Percentiles rank a stretch among this genome's conserved stretches.
Evolutionary conservation across 2,329 filamentous ascomycete genomes (phyloP).

Genomic region (Clonostachys sp.): DNA sequence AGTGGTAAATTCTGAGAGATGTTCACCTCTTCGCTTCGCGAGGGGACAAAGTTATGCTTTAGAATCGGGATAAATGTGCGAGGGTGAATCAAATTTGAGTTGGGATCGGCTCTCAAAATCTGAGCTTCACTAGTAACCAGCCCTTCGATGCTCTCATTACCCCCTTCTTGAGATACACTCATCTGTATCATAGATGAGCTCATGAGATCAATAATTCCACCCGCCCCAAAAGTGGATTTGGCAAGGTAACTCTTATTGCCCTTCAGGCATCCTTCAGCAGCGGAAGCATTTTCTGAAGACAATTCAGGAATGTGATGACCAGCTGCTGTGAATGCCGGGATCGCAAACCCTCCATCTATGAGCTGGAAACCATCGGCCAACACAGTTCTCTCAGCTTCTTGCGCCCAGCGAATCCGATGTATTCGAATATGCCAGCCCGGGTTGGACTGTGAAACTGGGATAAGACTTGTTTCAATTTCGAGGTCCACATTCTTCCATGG

Average conservation of each 20-base stretch:
- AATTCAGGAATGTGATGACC: constrained; percentile 1
- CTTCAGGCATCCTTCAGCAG: neutral
- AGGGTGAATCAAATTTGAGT: constrained; percentile 23
- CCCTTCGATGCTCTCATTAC: neutral
- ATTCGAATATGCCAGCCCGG: constrained; percentile 62
- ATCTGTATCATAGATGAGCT: neutral
- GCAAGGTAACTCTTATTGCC: neutral
- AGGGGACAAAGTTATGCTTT: neutral
- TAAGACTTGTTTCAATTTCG: constrained; percentile 5
- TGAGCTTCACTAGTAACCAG: neutral
- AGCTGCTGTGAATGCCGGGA: constrained; percentile 2
- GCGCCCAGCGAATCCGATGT: constrained; percentile 4
- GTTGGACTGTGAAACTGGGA: constrained; percentile 32
- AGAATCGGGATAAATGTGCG: constrained; percentile 48
- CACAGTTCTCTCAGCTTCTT: neutral
- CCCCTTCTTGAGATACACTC: too few species aligned
- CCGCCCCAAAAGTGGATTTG: constrained; percentile 3
- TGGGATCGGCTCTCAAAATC: constrained; percentile 8
- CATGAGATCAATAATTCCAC: constrained; percentile 5
- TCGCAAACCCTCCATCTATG: constrained; percentile 9
- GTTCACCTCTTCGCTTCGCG: too few species aligned
- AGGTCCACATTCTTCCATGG: constrained; percentile 5
- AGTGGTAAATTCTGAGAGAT: too few species aligned
- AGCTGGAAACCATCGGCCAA: constrained; percentile 4
- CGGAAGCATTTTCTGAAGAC: neutral